Percentiles rank a stretch among this genome's conserved stretches.
Evolutionary conservation across 2,329 filamentous ascomycete species (phyloP).

Genomic region (Achaetomium macrosporum): DNA sequence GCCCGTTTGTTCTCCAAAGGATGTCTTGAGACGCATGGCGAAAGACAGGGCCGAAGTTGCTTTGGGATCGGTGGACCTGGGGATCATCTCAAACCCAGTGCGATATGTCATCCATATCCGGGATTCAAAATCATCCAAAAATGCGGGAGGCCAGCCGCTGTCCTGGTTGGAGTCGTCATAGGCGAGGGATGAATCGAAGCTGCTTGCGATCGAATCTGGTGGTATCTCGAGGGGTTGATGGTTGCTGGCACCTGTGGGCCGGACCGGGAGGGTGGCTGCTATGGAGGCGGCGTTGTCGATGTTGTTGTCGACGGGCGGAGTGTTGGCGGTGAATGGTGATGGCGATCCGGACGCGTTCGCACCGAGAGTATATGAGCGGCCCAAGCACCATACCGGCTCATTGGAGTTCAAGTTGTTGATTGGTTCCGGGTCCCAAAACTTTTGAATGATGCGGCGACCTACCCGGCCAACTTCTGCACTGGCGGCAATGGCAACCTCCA

Average conservation of each 20-base stretch:
- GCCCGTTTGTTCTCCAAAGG: constrained; percentile 69
- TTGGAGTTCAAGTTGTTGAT: constrained; percentile 65
- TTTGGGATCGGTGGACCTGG: constrained; percentile 68
- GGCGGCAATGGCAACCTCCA: constrained; percentile 36
- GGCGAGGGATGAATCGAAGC: constrained; percentile 46
- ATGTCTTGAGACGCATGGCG: constrained; percentile 74
- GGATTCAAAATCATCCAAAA: constrained; percentile 89
- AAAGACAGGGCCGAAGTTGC: constrained; percentile 70
- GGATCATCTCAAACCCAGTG: constrained; percentile 76
- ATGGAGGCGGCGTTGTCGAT: constrained; percentile 1
- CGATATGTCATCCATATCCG: constrained; percentile 96
- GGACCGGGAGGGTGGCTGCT: background rate
- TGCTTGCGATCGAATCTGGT: constrained; percentile 45
- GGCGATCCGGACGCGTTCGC: constrained; percentile 22
- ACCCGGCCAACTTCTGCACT: constrained; percentile 55
- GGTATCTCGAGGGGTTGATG: constrained; percentile 37
- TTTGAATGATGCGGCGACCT: constrained; percentile 77
- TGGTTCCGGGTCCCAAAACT: constrained; percentile 87
- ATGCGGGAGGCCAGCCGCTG: constrained; percentile 73
- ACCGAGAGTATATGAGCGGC: constrained; percentile 44
- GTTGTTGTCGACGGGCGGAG: constrained; percentile 19
- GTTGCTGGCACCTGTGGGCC: background rate
- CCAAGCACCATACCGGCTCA: constrained; percentile 78
- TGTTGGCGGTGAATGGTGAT: constrained; percentile 13
- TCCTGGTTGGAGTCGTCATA: constrained; percentile 41